Conservation (phyloP, 495 filamentous ascomycete genomes). For the Aspergillus nanangensis region DNA sequence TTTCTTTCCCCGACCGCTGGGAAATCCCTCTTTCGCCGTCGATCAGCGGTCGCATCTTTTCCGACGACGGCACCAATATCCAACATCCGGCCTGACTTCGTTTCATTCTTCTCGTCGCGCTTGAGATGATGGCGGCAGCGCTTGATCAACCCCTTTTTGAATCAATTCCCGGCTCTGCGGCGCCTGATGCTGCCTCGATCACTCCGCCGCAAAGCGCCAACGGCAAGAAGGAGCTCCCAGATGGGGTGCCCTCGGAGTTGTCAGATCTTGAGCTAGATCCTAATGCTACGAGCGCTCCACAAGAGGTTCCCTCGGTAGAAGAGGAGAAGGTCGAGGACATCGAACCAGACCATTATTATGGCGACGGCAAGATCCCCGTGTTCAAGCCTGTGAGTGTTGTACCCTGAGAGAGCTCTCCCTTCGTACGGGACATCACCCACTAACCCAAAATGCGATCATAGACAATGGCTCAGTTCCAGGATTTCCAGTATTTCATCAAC, state of each 20-base stretch:
- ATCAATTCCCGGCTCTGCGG: conserved; percentile 19
- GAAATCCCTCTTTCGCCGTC: conserved; percentile 38
- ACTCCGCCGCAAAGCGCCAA: conserved; percentile 44
- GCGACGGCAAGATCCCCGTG: conserved; percentile 80
- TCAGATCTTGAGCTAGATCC: conserved; percentile 44
- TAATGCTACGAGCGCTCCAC: conserved; percentile 18
- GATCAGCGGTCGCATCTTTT: conserved; percentile 47
- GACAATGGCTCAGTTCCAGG: conserved; percentile 89
- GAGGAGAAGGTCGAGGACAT: conserved; percentile 67
- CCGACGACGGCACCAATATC: conserved; percentile 37
- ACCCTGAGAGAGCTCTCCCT: neutral
- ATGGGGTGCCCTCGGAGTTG: conserved; percentile 40
- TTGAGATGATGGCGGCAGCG: conserved; percentile 31
- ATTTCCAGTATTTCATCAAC: conserved; percentile 83
- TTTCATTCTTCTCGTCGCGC: conserved; percentile 9
- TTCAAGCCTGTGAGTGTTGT: conserved; percentile 74
- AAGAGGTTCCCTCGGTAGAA: conserved; percentile 23
- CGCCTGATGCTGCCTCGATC: conserved; percentile 34
- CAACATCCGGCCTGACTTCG: conserved; percentile 7
- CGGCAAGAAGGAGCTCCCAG: conserved; percentile 39
- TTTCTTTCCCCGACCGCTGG: conserved; percentile 43
- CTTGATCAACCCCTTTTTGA: conserved; percentile 29
- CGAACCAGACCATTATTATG: conserved; percentile 82
- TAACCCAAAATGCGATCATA: conserved; percentile 25
- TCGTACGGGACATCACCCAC: neutral